Conservation (phyloP, 2,329 filamentous ascomycete species). For the Clonostachys rosea region DNA sequence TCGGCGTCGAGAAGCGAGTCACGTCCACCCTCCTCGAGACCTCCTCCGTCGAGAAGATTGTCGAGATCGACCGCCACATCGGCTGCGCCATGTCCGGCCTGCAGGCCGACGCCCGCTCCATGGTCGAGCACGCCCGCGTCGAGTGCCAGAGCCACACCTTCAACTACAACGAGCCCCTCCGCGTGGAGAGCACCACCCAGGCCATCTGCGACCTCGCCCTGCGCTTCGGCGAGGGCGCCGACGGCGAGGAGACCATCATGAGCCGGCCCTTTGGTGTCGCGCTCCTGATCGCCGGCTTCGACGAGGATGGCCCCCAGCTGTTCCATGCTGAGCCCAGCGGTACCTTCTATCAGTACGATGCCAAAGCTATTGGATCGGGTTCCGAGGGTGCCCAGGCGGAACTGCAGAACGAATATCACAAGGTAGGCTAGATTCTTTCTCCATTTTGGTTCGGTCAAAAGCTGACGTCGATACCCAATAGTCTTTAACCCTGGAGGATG, state of each 20-base stretch:
- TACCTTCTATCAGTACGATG: conserved; percentile 98
- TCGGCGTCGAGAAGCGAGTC: conserved; percentile 98
- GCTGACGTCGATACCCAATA: conserved; percentile 16
- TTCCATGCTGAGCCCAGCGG: conserved; percentile 98
- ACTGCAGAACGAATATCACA: conserved; percentile 98
- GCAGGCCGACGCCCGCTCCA: conserved; percentile 94
- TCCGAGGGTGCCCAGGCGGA: conserved; percentile 97
- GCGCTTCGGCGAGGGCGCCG: conserved; percentile 93
- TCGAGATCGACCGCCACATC: conserved; percentile 98
- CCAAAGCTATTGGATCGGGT: conserved; percentile 96
- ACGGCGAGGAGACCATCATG: conserved; percentile 99
- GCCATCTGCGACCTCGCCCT: conserved; percentile 96
- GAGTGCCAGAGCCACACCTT: conserved; percentile 97
- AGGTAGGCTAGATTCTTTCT: conserved; percentile 37
- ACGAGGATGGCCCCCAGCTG: conserved; percentile 94
- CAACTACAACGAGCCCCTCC: conserved; percentile 93
- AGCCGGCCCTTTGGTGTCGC: conserved; percentile 95
- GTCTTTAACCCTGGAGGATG: conserved; percentile 87
- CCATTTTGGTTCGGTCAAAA: conserved; percentile 8
- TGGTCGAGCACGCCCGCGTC: conserved; percentile 97
- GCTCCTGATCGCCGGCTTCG: conserved; percentile 91
- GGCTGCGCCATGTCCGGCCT: conserved; percentile 98
- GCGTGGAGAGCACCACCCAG: conserved; percentile 97
- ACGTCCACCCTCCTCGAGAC: conserved; percentile 97
- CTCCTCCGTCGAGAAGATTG: conserved; percentile 98